phyloP scores from a whole-genome alignment of 2,329 filamentous ascomycete genomes.

The Phoma sp. region DNA sequence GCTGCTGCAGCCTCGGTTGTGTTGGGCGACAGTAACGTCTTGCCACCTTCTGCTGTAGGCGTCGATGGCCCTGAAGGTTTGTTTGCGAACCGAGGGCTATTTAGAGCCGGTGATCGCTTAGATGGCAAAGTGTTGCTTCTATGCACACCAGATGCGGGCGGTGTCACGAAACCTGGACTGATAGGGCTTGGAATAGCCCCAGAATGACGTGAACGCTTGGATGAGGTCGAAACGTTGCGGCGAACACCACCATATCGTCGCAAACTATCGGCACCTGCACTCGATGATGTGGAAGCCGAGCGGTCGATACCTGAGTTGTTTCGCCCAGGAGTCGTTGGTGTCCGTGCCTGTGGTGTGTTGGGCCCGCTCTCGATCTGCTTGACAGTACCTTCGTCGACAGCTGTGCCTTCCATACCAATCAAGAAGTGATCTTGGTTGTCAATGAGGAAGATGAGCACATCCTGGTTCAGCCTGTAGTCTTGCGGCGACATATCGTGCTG shows the following conservation, averaged over 20 bases:
- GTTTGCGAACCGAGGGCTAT: constrained; percentile 43
- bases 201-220: constrained; percentile 81
- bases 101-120: constrained; percentile 79
- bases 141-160: constrained; percentile 65
- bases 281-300: constrained; percentile 72
- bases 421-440: constrained; percentile 98
- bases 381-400: constrained; percentile 82
- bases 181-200: constrained; percentile 72
- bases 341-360: constrained; percentile 59
- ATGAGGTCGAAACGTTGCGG: constrained; percentile 91
- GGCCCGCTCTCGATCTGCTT: constrained; percentile 75
- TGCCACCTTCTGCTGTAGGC: constrained; percentile 48
- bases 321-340: constrained; percentile 55
- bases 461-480: constrained; percentile 94
- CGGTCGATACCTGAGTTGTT: constrained; percentile 69
- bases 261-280: constrained; percentile 86
- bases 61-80: constrained; percentile 63
- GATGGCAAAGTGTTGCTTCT: constrained; percentile 93
- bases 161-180: constrained; percentile 40
- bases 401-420: constrained; percentile 98
- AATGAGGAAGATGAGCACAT: constrained; percentile 96
- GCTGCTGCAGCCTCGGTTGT: constrained; percentile 24
- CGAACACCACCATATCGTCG: constrained; percentile 80
- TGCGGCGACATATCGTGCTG: constrained; percentile 93
- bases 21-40: constrained; percentile 27